Conservation (phyloP, 805 yeast genomes). For the Starmerella cellae region DNA sequence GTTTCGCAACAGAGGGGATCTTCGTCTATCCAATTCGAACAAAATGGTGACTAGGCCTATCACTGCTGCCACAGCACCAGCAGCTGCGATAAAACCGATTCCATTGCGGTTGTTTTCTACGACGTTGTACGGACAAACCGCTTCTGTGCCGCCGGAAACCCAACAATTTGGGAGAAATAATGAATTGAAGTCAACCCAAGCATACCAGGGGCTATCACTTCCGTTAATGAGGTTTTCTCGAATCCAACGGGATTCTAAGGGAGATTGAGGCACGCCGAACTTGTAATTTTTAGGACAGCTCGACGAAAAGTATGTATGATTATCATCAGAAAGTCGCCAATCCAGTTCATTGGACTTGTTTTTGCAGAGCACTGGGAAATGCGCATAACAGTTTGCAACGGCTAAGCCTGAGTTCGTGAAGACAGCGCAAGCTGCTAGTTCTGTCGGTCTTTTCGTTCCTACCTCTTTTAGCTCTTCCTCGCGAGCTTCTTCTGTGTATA, state of each 20-base stretch:
- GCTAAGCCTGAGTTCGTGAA: slow-evolving; percentile 40
- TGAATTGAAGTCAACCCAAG: slow-evolving; percentile 78
- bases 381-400: slow-evolving; percentile 52
- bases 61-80: slow-evolving; percentile 43
- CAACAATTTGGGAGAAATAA: slow-evolving; percentile 63
- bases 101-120: slow-evolving; percentile 44
- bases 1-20: slow-evolving; percentile 41
- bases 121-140: slow-evolving; percentile 63
- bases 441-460: background rate
- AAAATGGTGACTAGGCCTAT: slow-evolving; percentile 39
- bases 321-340: slow-evolving; percentile 29
- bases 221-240: slow-evolving; percentile 6
- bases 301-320: slow-evolving; percentile 26
- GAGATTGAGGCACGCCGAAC: slow-evolving; percentile 39
- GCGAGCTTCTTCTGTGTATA: slow-evolving; percentile 16
- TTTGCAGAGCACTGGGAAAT: slow-evolving; percentile 45
- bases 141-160: slow-evolving; percentile 70
- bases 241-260: slow-evolving; percentile 34
- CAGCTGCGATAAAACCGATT: slow-evolving; percentile 52
- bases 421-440: slow-evolving; percentile 34
- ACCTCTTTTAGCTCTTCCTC: slow-evolving; percentile 12
- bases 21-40: slow-evolving; percentile 38
- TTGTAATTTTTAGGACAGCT: slow-evolving; percentile 27
- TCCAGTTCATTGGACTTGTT: slow-evolving; percentile 29
- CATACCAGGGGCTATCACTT: slow-evolving; percentile 24